phyloP scores from a whole-genome alignment of 495 filamentous ascomycete species.

The Aspergillus ostianus region DNA sequence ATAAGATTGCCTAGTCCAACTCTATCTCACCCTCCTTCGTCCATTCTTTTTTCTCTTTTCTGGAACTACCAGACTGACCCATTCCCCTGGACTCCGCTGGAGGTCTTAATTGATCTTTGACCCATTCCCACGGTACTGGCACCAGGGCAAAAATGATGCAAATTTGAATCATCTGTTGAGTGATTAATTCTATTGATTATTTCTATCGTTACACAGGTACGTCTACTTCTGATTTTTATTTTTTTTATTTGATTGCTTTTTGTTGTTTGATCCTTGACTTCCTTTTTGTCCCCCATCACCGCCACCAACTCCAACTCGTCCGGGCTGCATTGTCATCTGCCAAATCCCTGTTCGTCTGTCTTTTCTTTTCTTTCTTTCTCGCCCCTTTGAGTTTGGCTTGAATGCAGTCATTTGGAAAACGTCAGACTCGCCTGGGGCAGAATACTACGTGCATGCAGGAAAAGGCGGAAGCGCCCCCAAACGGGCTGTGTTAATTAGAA shows the following conservation, averaged over 20 bases:
- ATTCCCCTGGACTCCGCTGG: not conserved
- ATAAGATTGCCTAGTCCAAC: not conserved
- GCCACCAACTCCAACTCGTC: not conserved
- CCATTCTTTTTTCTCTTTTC: slow-evolving; percentile 14
- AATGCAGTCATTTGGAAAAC: not conserved
- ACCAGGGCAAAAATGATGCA: slow-evolving; percentile 14
- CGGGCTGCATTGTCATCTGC: not conserved
- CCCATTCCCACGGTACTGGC: slow-evolving; percentile 4
- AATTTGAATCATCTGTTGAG: slow-evolving; percentile 7
- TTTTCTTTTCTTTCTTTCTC: not conserved
- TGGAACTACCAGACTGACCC: not conserved
- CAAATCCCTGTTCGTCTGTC: slow-evolving; percentile 4
- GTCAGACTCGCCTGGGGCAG: not conserved
- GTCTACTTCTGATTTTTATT: slow-evolving; percentile 13
- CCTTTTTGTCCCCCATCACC: not conserved
- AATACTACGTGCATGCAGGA: not conserved
- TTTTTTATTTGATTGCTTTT: slow-evolving; percentile 2
- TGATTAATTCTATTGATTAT: not conserved
- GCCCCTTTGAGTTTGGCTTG: slow-evolving; percentile 12
- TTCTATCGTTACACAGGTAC: slow-evolving; percentile 22
- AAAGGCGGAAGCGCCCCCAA: slow-evolving; percentile 9
- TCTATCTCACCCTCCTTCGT: slow-evolving; percentile 1
- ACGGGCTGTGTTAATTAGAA: slow-evolving; percentile 9
- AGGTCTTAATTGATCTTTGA: slow-evolving; percentile 1
- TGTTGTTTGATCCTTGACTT: not conserved